Evolutionary conservation across 352 stramenopile genomes (phyloP).

Genomic region (Elongisporangium prolatum): DNA sequence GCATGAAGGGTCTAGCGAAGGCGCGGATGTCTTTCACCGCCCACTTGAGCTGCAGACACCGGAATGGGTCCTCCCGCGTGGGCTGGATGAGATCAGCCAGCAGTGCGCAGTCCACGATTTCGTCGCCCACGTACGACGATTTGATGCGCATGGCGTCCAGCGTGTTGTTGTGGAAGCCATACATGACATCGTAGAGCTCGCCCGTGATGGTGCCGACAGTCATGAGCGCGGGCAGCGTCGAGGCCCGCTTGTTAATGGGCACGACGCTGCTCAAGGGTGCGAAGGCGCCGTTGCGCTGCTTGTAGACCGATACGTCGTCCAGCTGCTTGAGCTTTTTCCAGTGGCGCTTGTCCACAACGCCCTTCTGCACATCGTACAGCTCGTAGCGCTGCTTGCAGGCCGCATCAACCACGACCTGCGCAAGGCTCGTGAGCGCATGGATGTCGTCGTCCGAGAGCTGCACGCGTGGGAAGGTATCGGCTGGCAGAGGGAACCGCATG

Average conservation of each 20-base stretch:
- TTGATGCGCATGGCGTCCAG: conserved; percentile 43
- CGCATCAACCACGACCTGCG: conserved; percentile 4
- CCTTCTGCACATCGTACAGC: conserved; percentile 2
- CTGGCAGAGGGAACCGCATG: conserved; percentile 31
- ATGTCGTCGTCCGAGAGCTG: conserved; percentile 33
- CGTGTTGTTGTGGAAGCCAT: conserved; percentile 27
- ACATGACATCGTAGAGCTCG: conserved; percentile 42
- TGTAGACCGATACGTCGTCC: conserved; percentile 30
- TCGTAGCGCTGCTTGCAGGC: not conserved
- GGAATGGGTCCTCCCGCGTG: conserved; percentile 51
- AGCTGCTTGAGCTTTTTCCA: conserved; percentile 34
- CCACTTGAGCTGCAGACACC: conserved; percentile 33
- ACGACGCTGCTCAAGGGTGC: not conserved
- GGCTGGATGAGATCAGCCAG: conserved; percentile 40
- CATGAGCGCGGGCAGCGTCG: conserved; percentile 18
- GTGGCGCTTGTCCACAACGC: conserved; percentile 4
- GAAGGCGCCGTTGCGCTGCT: conserved; percentile 11
- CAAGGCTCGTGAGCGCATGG: conserved; percentile 27
- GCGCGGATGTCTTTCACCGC: conserved; percentile 24
- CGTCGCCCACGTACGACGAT: conserved; percentile 39
- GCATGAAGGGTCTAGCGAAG: conserved; percentile 3
- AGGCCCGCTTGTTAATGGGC: conserved; percentile 1
- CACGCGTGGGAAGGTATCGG: conserved; percentile 35
- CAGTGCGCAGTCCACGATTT: conserved; percentile 39
- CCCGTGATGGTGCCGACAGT: conserved; percentile 33